phyloP scores from a whole-genome alignment of 1,284 basidiomycete species.

The Somion occarium region DNA sequence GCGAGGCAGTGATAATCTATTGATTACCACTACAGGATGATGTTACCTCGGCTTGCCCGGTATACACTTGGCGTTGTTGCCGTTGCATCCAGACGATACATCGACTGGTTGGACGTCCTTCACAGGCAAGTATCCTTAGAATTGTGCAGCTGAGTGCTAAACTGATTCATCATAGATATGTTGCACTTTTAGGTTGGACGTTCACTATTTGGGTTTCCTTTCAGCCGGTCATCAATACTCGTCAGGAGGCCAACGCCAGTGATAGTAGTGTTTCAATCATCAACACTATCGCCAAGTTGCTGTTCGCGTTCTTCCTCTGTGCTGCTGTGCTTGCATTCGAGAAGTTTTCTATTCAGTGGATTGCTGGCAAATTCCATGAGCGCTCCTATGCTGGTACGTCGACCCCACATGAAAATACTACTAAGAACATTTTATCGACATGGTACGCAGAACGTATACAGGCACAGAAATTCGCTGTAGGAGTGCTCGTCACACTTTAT shows the following conservation, averaged over 20 bases:
- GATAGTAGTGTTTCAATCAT: constrained; percentile 31
- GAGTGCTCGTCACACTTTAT: constrained; percentile 73
- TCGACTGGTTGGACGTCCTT: constrained; percentile 71
- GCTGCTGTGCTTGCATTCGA: constrained; percentile 72
- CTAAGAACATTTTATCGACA: too few species aligned
- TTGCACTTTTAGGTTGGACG: constrained; percentile 74
- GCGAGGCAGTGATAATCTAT: too few species aligned
- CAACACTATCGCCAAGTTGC: constrained; percentile 53
- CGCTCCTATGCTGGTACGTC: constrained; percentile 73
- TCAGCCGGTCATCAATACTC: constrained; percentile 57
- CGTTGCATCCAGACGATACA: constrained; percentile 64
- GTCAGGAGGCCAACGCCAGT: constrained; percentile 28
- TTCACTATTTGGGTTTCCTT: constrained; percentile 64
- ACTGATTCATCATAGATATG: constrained; percentile 40
- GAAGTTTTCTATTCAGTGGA: constrained; percentile 86
- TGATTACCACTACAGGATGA: constrained; percentile 39
- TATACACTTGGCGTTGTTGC: constrained; percentile 70
- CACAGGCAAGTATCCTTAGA: constrained; percentile 40
- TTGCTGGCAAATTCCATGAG: constrained; percentile 84
- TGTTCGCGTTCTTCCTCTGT: constrained; percentile 77
- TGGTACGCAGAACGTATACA: constrained; percentile 63
- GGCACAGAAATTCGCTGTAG: constrained; percentile 80
- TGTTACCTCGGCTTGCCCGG: constrained; percentile 53
- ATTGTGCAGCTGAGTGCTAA: neutral
- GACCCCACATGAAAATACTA: neutral